Evolutionary conservation across 768 basidiomycete genomes (phyloP).

Genomic region (Psilocybe cubensis): DNA sequence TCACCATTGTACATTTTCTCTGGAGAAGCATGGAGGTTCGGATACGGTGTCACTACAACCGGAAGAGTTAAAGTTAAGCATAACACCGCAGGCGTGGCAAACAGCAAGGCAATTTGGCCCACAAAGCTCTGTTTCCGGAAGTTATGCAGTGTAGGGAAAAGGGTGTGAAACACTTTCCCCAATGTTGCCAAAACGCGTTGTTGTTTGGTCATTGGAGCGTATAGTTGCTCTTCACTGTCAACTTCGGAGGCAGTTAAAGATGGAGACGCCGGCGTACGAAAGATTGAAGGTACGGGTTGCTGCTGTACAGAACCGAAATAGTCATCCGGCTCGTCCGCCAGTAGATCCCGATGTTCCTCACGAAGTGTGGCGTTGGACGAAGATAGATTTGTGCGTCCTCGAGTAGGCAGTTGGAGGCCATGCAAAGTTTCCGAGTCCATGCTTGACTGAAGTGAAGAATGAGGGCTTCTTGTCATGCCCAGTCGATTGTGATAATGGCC

Average conservation of each 20-base stretch:
- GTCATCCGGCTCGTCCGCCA: conserved; percentile 18
- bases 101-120: conserved; percentile 72
- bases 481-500: conserved; percentile 66
- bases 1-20: conserved; percentile 47
- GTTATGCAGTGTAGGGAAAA: conserved; percentile 86
- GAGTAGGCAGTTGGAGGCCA: conserved; percentile 50
- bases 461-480: conserved; percentile 16
- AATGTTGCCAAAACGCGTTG: conserved; percentile 43
- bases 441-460: conserved; percentile 30
- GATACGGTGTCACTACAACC: conserved; percentile 75
- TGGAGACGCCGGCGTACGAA: conserved; percentile 58
- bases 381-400: conserved; percentile 32
- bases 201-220: conserved; percentile 40
- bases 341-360: conserved; percentile 8
- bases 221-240: conserved; percentile 45
- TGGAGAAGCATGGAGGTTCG: conserved; percentile 28
- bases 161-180: conserved; percentile 52
- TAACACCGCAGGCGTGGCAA: conserved; percentile 89
- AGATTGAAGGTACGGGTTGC: conserved; percentile 54
- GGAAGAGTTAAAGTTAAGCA: conserved; percentile 87
- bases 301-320: conserved; percentile 16
- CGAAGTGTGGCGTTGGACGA: conserved; percentile 5
- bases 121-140: conserved; percentile 72
- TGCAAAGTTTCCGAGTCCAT: conserved; percentile 32
- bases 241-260: conserved; percentile 40